phyloP scores from a whole-genome alignment of 176 grass and related monocot genomes.

The Triticum monococcum region DNA sequence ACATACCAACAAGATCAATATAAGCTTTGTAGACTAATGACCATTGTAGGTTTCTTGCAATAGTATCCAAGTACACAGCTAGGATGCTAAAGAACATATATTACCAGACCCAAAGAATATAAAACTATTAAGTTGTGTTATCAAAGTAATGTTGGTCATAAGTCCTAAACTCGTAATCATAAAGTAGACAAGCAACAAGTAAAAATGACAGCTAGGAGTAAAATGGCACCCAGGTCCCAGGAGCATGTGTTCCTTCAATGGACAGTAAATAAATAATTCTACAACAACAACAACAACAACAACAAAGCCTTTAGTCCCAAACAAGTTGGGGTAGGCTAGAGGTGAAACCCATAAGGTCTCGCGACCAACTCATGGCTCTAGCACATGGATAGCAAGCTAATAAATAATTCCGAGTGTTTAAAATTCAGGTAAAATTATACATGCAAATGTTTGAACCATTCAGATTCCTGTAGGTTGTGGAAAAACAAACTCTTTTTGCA shows the following conservation, averaged over 20 bases:
- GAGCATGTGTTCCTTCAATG: not conserved
- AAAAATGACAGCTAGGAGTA: not conserved
- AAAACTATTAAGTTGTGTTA: not conserved
- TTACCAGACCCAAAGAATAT: not conserved
- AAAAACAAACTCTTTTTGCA: not conserved
- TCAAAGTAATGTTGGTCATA: not conserved
- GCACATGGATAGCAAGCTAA: not conserved
- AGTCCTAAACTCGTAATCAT: not conserved
- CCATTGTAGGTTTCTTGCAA: not conserved
- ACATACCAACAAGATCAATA: conserved; percentile 10
- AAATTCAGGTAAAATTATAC: not conserved
- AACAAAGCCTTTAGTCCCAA: too few species aligned
- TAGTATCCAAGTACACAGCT: not conserved
- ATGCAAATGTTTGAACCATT: not conserved
- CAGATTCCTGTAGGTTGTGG: not conserved
- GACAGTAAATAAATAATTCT: not conserved
- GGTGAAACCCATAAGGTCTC: too few species aligned
- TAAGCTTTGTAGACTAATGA: not conserved
- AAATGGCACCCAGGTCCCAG: not conserved
- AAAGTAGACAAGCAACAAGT: not conserved
- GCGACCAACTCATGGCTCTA: too few species aligned
- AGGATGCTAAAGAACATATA: not conserved
- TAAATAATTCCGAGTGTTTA: not conserved
- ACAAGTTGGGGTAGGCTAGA: too few species aligned
- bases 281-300: not conserved